Conservation (phyloP, 768 basidiomycete genomes). For the Boletus rubescentipes region DNA sequence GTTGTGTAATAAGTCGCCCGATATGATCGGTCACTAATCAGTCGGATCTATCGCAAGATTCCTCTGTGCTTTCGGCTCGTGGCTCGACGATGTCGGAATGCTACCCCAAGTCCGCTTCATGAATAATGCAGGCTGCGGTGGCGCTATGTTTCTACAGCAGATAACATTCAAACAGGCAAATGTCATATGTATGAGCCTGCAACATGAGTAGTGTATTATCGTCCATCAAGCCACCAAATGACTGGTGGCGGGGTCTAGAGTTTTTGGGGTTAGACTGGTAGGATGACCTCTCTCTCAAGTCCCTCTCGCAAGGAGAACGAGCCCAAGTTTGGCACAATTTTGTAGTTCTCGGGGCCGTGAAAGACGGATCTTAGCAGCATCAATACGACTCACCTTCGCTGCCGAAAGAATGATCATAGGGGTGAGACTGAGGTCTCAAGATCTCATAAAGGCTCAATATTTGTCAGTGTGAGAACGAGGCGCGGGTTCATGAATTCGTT, state of each 20-base stretch:
- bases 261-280: background rate
- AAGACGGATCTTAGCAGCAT: constrained; percentile 5
- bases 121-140: constrained; percentile 18
- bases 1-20: background rate
- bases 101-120: background rate
- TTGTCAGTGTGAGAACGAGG: constrained; percentile 13
- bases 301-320: background rate
- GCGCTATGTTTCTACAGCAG: constrained; percentile 13
- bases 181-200: background rate
- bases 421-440: background rate
- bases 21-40: background rate
- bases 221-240: constrained; percentile 31
- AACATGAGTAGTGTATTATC: constrained; percentile 13
- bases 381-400: constrained; percentile 11
- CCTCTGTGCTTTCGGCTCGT: background rate
- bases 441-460: background rate
- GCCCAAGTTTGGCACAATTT: background rate
- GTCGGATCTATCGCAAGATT: background rate
- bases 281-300: background rate
- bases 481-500: constrained; percentile 8
- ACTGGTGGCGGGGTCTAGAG: constrained; percentile 19
- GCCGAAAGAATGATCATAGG: background rate
- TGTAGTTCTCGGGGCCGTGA: constrained; percentile 17
- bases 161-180: background rate
- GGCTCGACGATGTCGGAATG: background rate